Percentiles rank a stretch among this genome's conserved stretches.
Evolutionary conservation across 495 filamentous ascomycete species (phyloP).

Genomic region (Hypoxylon perforatum): DNA sequence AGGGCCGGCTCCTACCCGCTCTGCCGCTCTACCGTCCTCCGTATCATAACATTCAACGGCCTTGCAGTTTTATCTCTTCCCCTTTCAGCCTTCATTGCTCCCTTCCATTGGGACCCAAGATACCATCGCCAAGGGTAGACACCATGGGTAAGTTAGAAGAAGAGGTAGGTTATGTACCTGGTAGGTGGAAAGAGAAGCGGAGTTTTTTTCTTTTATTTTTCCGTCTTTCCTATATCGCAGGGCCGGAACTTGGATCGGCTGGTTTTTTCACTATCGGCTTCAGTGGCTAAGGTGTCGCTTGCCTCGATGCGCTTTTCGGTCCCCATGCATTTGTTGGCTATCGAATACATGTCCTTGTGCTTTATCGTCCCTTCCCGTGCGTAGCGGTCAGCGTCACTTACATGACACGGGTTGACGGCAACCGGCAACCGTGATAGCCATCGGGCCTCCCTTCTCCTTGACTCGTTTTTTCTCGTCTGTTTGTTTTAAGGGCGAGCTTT

Average conservation of each 20-base stretch:
- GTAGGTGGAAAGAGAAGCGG: background rate
- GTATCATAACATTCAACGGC: background rate
- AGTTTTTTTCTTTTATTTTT: background rate
- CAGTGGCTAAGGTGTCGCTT: background rate
- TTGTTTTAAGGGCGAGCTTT: background rate
- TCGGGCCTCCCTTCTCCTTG: constrained; percentile 2
- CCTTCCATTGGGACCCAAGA: background rate
- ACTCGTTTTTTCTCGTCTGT: constrained; percentile 3
- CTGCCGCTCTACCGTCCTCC: too few relatives aligned
- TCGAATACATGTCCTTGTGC: background rate
- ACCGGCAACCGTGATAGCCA: constrained; percentile 31
- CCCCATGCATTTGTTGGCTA: background rate
- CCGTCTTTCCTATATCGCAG: background rate
- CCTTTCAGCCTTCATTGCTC: background rate
- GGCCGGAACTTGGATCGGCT: background rate
- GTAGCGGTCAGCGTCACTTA: constrained; percentile 13
- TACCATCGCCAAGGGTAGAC: constrained; percentile 1
- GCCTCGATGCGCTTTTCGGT: background rate
- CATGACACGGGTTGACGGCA: constrained; percentile 25
- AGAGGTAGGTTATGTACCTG: background rate
- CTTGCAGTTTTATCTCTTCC: background rate
- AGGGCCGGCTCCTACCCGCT: background rate
- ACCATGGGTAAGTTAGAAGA: background rate
- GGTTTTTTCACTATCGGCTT: background rate
- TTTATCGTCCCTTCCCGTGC: background rate